These are phyloP conservation scores for Monosporozyma aquatica DNA, from an alignment of 805 yeast genomes.

Conservation along the genomic window DNA sequence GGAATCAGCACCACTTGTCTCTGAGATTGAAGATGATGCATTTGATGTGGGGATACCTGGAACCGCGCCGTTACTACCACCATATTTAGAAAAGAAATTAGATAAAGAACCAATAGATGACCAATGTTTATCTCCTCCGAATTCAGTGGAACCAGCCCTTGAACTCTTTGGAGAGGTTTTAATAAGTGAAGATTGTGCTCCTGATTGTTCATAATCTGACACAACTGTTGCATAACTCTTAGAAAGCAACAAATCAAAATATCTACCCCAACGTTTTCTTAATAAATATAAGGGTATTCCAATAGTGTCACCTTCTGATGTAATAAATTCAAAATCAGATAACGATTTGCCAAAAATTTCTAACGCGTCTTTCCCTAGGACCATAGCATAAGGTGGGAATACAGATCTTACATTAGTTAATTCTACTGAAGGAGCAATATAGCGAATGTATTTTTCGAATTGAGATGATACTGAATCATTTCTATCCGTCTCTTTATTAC, in stretches of 20 bases:
- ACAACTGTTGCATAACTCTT: constrained; percentile 55
- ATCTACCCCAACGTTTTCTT: constrained; percentile 70
- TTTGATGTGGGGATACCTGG: background rate
- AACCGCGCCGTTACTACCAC: background rate
- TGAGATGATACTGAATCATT: constrained; percentile 16
- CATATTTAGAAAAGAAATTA: background rate
- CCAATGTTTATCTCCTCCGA: constrained; percentile 8
- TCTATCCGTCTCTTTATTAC: background rate
- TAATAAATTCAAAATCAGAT: constrained; percentile 64
- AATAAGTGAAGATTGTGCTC: constrained; percentile 1
- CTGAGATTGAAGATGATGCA: background rate
- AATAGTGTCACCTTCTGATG: constrained; percentile 56
- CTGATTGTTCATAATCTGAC: constrained; percentile 15
- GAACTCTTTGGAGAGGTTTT: constrained; percentile 6
- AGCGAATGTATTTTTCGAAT: constrained; percentile 65
- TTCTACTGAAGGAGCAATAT: constrained; percentile 61
- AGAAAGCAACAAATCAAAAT: constrained; percentile 53
- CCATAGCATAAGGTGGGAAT: constrained; percentile 69
- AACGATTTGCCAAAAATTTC: constrained; percentile 54
- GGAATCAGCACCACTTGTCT: too few species aligned
- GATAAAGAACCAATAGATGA: constrained; percentile 9
- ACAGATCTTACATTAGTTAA: constrained; percentile 50
- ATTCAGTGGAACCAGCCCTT: constrained; percentile 3
- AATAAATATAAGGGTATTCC: constrained; percentile 53
- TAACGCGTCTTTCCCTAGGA: constrained; percentile 65